Conservation (phyloP, 768 basidiomycete species). For the Mycena chlorophos region DNA sequence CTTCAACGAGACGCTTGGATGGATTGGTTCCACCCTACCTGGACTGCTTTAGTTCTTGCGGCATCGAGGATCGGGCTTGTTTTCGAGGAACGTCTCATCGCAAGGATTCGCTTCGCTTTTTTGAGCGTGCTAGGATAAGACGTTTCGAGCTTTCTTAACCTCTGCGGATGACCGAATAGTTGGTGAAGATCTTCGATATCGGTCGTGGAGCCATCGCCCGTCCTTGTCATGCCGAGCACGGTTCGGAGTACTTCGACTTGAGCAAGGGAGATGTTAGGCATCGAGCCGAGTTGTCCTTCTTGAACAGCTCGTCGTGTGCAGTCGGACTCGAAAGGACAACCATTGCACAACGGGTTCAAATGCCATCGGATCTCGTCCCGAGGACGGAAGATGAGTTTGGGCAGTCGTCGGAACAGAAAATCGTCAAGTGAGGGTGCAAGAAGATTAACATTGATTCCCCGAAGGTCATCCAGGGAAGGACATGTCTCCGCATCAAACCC, state of each 20-base stretch:
- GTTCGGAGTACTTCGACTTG: constrained; percentile 43
- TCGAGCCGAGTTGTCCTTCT: constrained; percentile 43
- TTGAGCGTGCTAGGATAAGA: constrained; percentile 39
- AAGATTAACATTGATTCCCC: constrained; percentile 39
- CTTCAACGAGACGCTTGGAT: not conserved
- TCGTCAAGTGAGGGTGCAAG: constrained; percentile 42
- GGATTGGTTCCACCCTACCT: constrained; percentile 27
- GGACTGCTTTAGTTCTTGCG: constrained; percentile 32
- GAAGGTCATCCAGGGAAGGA: constrained; percentile 41
- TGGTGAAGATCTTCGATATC: constrained; percentile 53
- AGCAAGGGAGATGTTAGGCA: constrained; percentile 49
- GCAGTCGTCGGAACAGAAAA: constrained; percentile 46
- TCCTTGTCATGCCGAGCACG: constrained; percentile 33
- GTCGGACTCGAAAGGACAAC: constrained; percentile 41
- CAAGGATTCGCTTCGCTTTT: constrained; percentile 42
- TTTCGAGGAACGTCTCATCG: constrained; percentile 12
- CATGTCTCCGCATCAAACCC: constrained; percentile 30
- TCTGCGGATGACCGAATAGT: constrained; percentile 31
- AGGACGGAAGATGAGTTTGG: constrained; percentile 37
- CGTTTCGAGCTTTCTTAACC: constrained; percentile 31
- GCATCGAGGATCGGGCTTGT: constrained; percentile 44
- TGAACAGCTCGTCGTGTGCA: constrained; percentile 37
- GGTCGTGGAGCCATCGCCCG: constrained; percentile 18
- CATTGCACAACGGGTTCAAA: constrained; percentile 48
- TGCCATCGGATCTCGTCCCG: constrained; percentile 44